Evolutionary conservation across 2,329 filamentous ascomycete genomes (phyloP).

Genomic region (Xylaria sp.): DNA sequence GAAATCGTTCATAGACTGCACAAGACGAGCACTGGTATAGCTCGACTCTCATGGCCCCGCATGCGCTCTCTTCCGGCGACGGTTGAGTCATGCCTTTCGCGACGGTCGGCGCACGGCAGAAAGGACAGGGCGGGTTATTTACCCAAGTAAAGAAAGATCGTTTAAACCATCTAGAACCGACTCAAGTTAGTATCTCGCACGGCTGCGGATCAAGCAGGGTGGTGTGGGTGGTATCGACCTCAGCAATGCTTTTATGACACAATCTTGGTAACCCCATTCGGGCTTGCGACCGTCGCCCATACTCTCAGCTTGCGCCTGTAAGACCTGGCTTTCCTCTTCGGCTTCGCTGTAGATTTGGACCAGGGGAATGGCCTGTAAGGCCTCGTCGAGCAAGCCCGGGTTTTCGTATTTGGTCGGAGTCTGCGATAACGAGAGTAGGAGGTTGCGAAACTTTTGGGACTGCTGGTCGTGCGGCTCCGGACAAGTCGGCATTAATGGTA

Average conservation of each 20-base stretch:
- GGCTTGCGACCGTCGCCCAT: conserved; percentile 74
- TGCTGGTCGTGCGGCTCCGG: conserved; percentile 60
- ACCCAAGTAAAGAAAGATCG: conserved; percentile 93
- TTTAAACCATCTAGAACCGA: conserved; percentile 75
- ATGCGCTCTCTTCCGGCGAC: conserved; percentile 81
- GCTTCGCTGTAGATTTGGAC: conserved; percentile 91
- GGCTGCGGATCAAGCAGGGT: conserved; percentile 9
- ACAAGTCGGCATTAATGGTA: conserved; percentile 67
- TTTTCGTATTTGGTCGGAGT: conserved; percentile 96
- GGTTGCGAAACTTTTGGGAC: conserved; percentile 71
- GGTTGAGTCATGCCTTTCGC: conserved; percentile 78
- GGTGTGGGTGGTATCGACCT: conserved; percentile 48
- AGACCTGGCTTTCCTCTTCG: conserved; percentile 84
- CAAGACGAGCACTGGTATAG: conserved; percentile 86
- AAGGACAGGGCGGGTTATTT: conserved; percentile 83
- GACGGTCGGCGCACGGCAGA: conserved; percentile 77
- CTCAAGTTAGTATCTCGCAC: conserved; percentile 9
- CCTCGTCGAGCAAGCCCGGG: conserved; percentile 87
- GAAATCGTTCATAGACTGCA: conserved; percentile 78
- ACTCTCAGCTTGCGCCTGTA: conserved; percentile 82
- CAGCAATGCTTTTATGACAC: conserved; percentile 81
- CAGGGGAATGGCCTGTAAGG: conserved; percentile 76
- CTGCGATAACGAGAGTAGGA: conserved; percentile 77
- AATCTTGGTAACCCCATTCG: conserved; percentile 97
- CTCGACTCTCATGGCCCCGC: conserved; percentile 81